Percentiles rank a stretch among this genome's conserved stretches.
phyloP scores from a whole-genome alignment of 495 filamentous ascomycete genomes.

The Corynascus novoguineensis region DNA sequence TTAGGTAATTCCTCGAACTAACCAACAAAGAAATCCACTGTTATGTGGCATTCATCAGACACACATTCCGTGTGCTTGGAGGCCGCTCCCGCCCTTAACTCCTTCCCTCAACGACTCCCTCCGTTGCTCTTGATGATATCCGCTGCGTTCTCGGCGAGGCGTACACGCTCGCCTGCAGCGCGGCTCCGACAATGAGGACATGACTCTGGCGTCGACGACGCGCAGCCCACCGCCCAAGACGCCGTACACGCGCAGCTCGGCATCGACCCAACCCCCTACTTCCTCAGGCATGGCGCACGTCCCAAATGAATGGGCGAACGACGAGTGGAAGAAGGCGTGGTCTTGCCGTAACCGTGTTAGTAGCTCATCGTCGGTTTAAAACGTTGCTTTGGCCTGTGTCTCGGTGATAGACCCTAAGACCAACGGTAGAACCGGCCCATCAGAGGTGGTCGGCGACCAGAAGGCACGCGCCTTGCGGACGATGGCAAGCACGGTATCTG shows the following conservation, averaged over 20 bases:
- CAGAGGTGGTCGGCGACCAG: slow-evolving; percentile 39
- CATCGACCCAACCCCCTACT: slow-evolving; percentile 45
- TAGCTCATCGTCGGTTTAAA: slow-evolving; percentile 41
- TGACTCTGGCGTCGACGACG: slow-evolving; percentile 30
- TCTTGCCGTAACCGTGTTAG: slow-evolving; percentile 21
- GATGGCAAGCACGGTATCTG: slow-evolving; percentile 33
- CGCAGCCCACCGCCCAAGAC: slow-evolving; percentile 39
- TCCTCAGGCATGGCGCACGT: slow-evolving; percentile 37
- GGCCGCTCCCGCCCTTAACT: too few relatives aligned
- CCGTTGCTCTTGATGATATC: slow-evolving; percentile 5
- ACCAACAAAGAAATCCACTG: too few relatives aligned
- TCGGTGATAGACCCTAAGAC: slow-evolving; percentile 38
- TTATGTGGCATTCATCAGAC: too few relatives aligned
- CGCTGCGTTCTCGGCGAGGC: slow-evolving; percentile 29
- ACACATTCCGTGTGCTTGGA: too few relatives aligned
- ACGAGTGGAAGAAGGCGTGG: slow-evolving; percentile 10
- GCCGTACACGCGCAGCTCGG: slow-evolving; percentile 50
- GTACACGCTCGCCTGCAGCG: slow-evolving; percentile 32
- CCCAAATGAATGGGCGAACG: slow-evolving; percentile 28
- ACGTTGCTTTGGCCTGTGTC: slow-evolving; percentile 42
- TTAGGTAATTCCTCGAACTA: too few relatives aligned
- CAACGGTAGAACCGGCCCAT: too few relatives aligned
- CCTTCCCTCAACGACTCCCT: too few relatives aligned
- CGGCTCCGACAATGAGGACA: slow-evolving; percentile 33
- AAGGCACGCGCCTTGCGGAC: slow-evolving; percentile 47